Base-by-base conservation (phyloP, 768 basidiomycete species). In the Leccinum rimulosum region DNA sequence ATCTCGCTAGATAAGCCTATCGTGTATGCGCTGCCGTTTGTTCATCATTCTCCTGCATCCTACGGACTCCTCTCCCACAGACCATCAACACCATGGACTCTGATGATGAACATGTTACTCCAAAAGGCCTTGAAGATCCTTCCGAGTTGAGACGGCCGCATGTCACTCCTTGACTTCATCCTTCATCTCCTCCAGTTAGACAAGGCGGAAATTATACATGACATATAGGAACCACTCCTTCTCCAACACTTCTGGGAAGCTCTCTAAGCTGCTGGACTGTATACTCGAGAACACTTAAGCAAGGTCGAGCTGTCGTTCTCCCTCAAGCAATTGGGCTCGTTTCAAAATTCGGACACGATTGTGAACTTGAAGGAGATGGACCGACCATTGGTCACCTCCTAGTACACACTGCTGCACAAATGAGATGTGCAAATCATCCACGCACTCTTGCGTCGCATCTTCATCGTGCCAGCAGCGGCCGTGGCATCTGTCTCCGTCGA, bases 131-230 rank as follows among this genome's bases (percentile, higher is more conserved):
- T 59, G 22, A 30, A 54, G n/a, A 50, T 50, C 8, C 52, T 56
- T 27, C 28, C n/a, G n/a, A n/a, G n/a, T n/a, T n/a, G 36, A 45
- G 60, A 54, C 2, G 38, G 60, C 17, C 35, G 19, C 19, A 31
- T 57, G 8, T 54, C 22, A 3, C 27, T 57, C 10, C 47, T 61
- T 2, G 52, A 61, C 56, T 61, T 57, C 4, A 1, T 57, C 2
- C 52, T 45, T 19, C 36, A 54, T 7, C 19, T 57, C 48, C 33
- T 61, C 1, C 3, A 50, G 8, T 35, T 35, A 7, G 15, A 17
- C 10, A 55, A 35, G 6, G 4, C 3, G 1, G 52, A 61, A 9
- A 15, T n/a, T 30, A 22, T 49, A 54, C 10, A 6, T 8, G 17
- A 54, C 3, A 7, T 58, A 57, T 54, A 52, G 5, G 17, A 30